phyloP scores from a whole-genome alignment of 225 moss, liverwort and hornwort species.

The Asterella californica region DNA sequence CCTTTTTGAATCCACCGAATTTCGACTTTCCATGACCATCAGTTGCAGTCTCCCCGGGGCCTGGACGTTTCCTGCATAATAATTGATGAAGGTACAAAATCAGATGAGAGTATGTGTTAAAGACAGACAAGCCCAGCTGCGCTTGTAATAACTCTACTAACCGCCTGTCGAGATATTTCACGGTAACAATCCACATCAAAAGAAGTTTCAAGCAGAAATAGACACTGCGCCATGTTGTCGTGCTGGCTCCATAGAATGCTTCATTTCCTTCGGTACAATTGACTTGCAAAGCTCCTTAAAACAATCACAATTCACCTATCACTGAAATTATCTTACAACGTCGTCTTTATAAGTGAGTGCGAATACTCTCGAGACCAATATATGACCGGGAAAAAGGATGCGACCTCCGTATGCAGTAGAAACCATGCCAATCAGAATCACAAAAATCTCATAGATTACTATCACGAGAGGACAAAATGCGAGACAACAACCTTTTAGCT shows the following conservation, averaged over 20 bases:
- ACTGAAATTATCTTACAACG: no score
- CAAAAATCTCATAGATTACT: not conserved
- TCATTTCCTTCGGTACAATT: no score
- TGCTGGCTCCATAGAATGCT: no score
- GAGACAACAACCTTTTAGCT: constrained; percentile 10
- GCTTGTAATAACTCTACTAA: not conserved
- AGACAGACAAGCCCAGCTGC: not conserved
- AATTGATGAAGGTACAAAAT: not conserved
- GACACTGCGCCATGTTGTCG: no score
- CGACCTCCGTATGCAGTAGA: not conserved
- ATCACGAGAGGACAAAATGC: not conserved
- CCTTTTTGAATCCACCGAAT: constrained; percentile 17
- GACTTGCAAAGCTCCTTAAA: no score
- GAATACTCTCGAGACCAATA: not conserved
- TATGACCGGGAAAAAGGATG: not conserved
- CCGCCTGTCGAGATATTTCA: no score
- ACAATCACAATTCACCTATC: no score
- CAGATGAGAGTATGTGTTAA: not conserved
- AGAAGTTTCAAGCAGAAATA: no score
- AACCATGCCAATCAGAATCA: not conserved
- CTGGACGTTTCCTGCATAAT: constrained; percentile 25
- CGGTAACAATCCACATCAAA: no score
- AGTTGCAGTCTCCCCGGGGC: not conserved
- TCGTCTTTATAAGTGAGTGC: not conserved
- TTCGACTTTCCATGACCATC: not conserved